These are phyloP conservation scores for Elongisporangium senticosum DNA, from an alignment of 352 stramenopile species.

Conservation along the genomic window DNA sequence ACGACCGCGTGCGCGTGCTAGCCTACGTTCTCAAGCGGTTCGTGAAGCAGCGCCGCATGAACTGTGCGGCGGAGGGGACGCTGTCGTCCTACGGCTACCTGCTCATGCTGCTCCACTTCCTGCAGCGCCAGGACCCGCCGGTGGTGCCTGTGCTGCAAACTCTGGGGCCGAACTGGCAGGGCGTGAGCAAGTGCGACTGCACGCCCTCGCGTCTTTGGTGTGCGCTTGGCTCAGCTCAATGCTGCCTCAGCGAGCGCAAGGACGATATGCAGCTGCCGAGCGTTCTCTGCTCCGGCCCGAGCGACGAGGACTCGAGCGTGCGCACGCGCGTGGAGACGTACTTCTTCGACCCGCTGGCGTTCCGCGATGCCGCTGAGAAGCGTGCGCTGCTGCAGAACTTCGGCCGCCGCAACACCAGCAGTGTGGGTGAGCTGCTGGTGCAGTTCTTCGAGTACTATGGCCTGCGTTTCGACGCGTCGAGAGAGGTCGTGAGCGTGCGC, in stretches of 20 bases:
- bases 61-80: conserved; percentile 74
- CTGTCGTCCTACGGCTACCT: conserved; percentile 83
- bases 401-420: conserved; percentile 39
- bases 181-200: conserved; percentile 24
- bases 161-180: conserved; percentile 51
- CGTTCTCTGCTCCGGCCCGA: conserved; percentile 42
- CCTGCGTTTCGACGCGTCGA: conserved; percentile 60
- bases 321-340: conserved; percentile 66
- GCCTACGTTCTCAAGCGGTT: conserved; percentile 84
- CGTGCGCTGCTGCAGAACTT: conserved; percentile 33
- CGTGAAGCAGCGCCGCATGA: conserved; percentile 79
- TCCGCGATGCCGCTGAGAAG: conserved; percentile 39
- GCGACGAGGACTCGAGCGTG: conserved; percentile 24
- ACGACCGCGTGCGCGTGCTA: conserved; percentile 66
- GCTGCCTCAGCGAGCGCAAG: conserved; percentile 31
- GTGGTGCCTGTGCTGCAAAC: conserved; percentile 73
- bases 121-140: conserved; percentile 66
- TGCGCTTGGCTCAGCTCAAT: conserved; percentile 19
- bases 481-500: conserved; percentile 61
- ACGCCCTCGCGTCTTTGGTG: conserved; percentile 12
- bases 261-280: conserved; percentile 37
- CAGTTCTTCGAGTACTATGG: conserved; percentile 79
- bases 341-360: conserved; percentile 75
- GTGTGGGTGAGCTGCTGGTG: conserved; percentile 58
- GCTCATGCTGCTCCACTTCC: conserved; percentile 80